These are phyloP conservation scores for Neurospora intermedia DNA, from an alignment of 495 filamentous ascomycete species.

Conservation along the genomic window DNA sequence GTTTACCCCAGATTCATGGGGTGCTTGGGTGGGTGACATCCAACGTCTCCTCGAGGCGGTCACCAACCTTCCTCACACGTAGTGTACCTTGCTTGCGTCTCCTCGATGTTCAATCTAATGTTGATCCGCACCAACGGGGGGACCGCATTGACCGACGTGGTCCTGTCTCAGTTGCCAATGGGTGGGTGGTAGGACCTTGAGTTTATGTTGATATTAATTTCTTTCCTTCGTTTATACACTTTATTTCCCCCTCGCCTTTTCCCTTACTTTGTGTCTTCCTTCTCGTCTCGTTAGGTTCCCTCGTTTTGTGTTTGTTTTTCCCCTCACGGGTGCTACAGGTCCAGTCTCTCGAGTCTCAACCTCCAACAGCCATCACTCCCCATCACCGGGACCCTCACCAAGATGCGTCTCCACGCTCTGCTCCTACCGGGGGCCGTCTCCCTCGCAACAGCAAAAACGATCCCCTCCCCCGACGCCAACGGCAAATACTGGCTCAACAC, in stretches of 20 bases:
- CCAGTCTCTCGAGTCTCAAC: background rate
- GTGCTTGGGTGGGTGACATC: background rate
- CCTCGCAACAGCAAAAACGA: constrained; percentile 6
- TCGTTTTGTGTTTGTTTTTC: background rate
- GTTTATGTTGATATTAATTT: background rate
- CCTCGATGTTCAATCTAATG: background rate
- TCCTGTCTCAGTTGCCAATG: background rate
- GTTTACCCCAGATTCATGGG: background rate
- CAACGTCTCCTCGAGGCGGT: background rate
- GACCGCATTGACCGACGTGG: background rate
- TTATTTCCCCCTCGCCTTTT: background rate
- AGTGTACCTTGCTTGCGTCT: background rate
- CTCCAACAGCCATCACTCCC: background rate
- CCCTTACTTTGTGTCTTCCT: background rate
- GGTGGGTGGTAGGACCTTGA: background rate
- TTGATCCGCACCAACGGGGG: background rate
- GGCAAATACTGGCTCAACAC: constrained; percentile 65
- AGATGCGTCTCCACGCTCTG: constrained; percentile 15
- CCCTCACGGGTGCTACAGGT: background rate
- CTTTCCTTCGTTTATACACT: background rate
- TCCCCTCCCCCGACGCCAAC: constrained; percentile 29
- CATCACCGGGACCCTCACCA: background rate
- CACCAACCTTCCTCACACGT: background rate
- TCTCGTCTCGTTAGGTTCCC: background rate
- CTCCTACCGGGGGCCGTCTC: constrained; percentile 11